Evolutionary conservation across 331 rosid species (phyloP).

Genomic region (Saraca asoca): DNA sequence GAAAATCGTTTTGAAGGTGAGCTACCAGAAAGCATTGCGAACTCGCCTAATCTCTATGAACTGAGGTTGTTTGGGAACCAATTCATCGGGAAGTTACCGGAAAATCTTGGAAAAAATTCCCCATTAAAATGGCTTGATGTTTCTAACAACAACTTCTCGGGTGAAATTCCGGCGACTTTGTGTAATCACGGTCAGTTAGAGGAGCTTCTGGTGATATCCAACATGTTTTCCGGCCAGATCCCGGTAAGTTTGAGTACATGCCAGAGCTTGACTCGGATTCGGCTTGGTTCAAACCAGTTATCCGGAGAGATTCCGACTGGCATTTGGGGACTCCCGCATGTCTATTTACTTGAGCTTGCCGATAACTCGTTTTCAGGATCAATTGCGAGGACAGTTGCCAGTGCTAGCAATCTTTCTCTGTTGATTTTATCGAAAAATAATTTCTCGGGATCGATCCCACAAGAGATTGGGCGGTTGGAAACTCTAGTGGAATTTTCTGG

Average conservation of each 20-base stretch:
- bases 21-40: slow-evolving; percentile 63
- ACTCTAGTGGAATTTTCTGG: slow-evolving; percentile 63
- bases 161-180: slow-evolving; percentile 60
- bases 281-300: slow-evolving; percentile 59
- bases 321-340: slow-evolving; percentile 79
- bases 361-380: slow-evolving; percentile 64
- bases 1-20: slow-evolving; percentile 67
- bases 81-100: slow-evolving; percentile 64
- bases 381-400: slow-evolving; percentile 59
- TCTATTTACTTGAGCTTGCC: slow-evolving; percentile 60
- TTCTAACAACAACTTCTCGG: slow-evolving; percentile 60
- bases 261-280: slow-evolving; percentile 54
- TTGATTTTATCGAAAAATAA: slow-evolving; percentile 58
- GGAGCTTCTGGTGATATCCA: slow-evolving; percentile 65
- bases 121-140: slow-evolving; percentile 70
- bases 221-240: slow-evolving; percentile 57
- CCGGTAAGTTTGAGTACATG: slow-evolving; percentile 65
- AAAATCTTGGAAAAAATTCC: slow-evolving; percentile 60
- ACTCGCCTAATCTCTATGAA: slow-evolving; percentile 61
- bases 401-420: slow-evolving; percentile 56
- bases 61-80: slow-evolving; percentile 61
- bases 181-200: slow-evolving; percentile 56
- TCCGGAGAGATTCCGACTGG: slow-evolving; percentile 73
- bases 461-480: slow-evolving; percentile 64
- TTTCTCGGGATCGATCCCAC: slow-evolving; percentile 70